phyloP scores from a whole-genome alignment of 768 basidiomycete species.

The Leccinellum rugosiceps region DNA sequence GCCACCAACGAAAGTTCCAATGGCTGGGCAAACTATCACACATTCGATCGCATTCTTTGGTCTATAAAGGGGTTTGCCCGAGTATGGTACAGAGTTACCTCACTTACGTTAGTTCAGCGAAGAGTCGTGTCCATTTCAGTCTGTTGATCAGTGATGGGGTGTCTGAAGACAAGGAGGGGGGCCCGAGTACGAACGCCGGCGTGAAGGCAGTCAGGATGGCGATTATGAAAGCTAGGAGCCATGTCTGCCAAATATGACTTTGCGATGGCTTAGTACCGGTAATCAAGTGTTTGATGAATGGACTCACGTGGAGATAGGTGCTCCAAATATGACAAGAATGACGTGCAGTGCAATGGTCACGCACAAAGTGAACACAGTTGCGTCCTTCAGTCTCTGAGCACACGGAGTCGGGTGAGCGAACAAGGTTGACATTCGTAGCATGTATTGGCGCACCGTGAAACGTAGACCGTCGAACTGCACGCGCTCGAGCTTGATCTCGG shows the following conservation, averaged over 20 bases:
- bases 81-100: not conserved
- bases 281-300: not conserved
- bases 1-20: slow-evolving; percentile 68
- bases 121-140: slow-evolving; percentile 73
- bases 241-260: slow-evolving; percentile 60
- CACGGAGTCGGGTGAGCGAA: slow-evolving; percentile 3
- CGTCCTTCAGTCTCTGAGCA: slow-evolving; percentile 47
- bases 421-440: not conserved
- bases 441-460: slow-evolving; percentile 35
- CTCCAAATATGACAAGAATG: slow-evolving; percentile 67
- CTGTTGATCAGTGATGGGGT: slow-evolving; percentile 49
- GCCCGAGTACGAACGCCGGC: slow-evolving; percentile 67
- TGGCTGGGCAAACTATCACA: slow-evolving; percentile 72
- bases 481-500: slow-evolving; percentile 43
- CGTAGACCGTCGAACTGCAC: slow-evolving; percentile 37
- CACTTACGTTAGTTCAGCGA: slow-evolving; percentile 78
- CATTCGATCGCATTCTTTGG: slow-evolving; percentile 68
- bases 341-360: slow-evolving; percentile 46
- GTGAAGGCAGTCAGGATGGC: slow-evolving; percentile 63
- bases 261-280: slow-evolving; percentile 1
- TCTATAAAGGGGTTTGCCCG: slow-evolving; percentile 31
- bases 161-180: slow-evolving; percentile 46
- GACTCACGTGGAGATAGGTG: slow-evolving; percentile 60
- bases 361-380: slow-evolving; percentile 51
- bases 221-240: slow-evolving; percentile 64